These are phyloP conservation scores for Endocalyx cinctus DNA, from an alignment of 2,329 filamentous ascomycete species.

Conservation along the genomic window DNA sequence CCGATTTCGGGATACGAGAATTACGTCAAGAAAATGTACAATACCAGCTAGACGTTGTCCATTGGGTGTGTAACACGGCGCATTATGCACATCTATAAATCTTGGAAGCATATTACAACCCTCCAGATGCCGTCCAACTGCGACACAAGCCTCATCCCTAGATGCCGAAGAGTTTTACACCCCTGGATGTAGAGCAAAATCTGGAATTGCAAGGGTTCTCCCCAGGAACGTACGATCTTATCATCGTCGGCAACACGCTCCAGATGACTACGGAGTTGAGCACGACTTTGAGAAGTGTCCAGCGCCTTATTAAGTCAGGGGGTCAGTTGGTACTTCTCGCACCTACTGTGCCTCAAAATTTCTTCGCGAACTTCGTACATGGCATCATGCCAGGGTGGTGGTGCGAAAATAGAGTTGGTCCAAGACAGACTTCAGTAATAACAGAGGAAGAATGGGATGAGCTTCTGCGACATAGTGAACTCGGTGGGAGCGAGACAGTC, in stretches of 20 bases:
- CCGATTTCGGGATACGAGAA: no score
- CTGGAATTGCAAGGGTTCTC: neutral
- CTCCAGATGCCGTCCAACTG: no score
- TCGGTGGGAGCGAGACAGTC: no score
- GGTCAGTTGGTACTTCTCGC: neutral
- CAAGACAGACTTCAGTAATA: neutral
- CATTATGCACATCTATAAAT: no score
- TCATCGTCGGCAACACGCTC: neutral
- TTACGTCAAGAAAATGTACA: no score
- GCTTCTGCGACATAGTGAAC: no score
- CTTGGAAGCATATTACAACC: no score
- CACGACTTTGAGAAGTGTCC: neutral
- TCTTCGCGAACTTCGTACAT: neutral
- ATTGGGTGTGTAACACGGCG: no score
- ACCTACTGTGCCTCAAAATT: neutral
- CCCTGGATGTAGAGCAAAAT: no score
- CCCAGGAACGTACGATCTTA: neutral
- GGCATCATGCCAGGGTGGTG: neutral
- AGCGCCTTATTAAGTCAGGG: neutral
- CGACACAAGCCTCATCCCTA: no score
- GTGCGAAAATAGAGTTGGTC: neutral
- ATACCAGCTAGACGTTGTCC: no score
- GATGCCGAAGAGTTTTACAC: no score
- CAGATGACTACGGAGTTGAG: neutral
- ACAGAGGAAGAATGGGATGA: neutral